Evolutionary conservation across 176 grass and related monocot genomes (phyloP).

Genomic region (Otatea glauca): DNA sequence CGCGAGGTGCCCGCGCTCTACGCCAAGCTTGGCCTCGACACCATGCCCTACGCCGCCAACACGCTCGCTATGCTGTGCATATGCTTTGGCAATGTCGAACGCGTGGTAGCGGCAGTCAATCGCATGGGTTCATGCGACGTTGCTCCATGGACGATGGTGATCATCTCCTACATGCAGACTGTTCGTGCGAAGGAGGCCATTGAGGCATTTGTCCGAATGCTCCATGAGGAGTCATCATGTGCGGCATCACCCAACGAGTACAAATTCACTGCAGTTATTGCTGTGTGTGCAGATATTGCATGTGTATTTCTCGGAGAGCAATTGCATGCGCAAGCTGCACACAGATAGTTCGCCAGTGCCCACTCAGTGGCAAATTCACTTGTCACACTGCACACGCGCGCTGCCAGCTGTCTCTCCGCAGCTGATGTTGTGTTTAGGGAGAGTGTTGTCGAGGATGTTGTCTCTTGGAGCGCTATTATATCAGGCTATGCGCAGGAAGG

Average conservation of each 20-base stretch:
- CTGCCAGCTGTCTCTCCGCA: slow-evolving; percentile 33
- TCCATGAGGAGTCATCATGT: slow-evolving; percentile 13
- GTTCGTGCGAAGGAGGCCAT: slow-evolving; percentile 50
- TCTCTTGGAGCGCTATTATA: slow-evolving; percentile 71
- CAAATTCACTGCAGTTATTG: slow-evolving; percentile 60
- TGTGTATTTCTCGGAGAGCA: slow-evolving; percentile 47
- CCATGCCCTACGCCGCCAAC: slow-evolving; percentile 53
- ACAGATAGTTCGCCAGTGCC: slow-evolving; percentile 36
- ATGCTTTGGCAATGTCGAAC: slow-evolving; percentile 23
- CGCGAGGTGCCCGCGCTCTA: slow-evolving; percentile 57
- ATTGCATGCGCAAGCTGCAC: slow-evolving; percentile 55
- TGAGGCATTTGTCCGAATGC: slow-evolving; percentile 53
- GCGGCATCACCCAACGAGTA: slow-evolving; percentile 54
- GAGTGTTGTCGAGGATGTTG: slow-evolving; percentile 55
- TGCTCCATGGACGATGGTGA: slow-evolving; percentile 51
- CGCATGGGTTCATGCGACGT: slow-evolving; percentile 56
- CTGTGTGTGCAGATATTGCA: slow-evolving; percentile 45
- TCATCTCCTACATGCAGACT: slow-evolving; percentile 54
- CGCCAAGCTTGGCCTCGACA: slow-evolving; percentile 55
- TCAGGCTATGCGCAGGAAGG: slow-evolving; percentile 55
- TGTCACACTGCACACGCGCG: slow-evolving; percentile 51
- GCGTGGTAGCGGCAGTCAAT: slow-evolving; percentile 21
- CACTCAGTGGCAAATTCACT: slow-evolving; percentile 62
- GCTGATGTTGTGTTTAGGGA: slow-evolving; percentile 51
- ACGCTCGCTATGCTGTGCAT: slow-evolving; percentile 56